phyloP scores from a whole-genome alignment of 1,139 yeast species.

The Debaryomycetaceae sp. region DNA sequence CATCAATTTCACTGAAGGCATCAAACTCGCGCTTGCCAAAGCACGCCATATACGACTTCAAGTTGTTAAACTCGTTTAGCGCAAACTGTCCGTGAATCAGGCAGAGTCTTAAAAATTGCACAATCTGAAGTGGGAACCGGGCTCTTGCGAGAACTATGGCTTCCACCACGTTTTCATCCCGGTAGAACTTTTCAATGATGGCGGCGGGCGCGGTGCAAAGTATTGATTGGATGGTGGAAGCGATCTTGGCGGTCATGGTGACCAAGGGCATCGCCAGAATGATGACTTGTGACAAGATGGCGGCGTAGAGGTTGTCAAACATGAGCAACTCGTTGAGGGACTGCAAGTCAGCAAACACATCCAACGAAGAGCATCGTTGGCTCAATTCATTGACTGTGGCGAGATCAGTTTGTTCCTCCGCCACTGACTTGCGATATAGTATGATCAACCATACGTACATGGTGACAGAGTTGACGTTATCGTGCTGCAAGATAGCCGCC shows the following conservation, averaged over 20 bases:
- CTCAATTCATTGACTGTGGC: conserved; percentile 32
- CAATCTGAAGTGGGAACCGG: conserved; percentile 67
- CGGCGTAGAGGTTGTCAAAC: conserved; percentile 52
- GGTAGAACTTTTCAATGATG: conserved; percentile 56
- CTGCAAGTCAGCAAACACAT: conserved; percentile 44
- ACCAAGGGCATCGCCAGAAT: conserved; percentile 61
- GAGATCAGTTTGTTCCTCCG: conserved; percentile 7
- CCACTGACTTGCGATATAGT: conserved; percentile 49
- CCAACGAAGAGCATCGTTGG: conserved; percentile 37
- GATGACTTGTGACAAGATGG: conserved; percentile 56
- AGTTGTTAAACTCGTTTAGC: conserved; percentile 51
- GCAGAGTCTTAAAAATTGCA: conserved; percentile 59
- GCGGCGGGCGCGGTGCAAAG: conserved; percentile 52
- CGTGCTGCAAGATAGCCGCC: conserved; percentile 24
- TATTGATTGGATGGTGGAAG: conserved; percentile 48
- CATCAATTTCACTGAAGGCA: conserved; percentile 42
- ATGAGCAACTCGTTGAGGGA: conserved; percentile 40
- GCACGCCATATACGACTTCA: conserved; percentile 56
- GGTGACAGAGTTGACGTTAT: conserved; percentile 42
- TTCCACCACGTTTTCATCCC: conserved; percentile 48
- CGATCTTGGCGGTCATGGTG: conserved; percentile 51
- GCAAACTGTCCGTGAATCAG: conserved; percentile 67
- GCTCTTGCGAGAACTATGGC: conserved; percentile 61
- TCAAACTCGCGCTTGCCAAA: conserved; percentile 35
- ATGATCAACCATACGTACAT: conserved; percentile 71